These are phyloP conservation scores for Aspergillus udagawae DNA, from an alignment of 2,329 filamentous ascomycete species.

Conservation along the genomic window DNA sequence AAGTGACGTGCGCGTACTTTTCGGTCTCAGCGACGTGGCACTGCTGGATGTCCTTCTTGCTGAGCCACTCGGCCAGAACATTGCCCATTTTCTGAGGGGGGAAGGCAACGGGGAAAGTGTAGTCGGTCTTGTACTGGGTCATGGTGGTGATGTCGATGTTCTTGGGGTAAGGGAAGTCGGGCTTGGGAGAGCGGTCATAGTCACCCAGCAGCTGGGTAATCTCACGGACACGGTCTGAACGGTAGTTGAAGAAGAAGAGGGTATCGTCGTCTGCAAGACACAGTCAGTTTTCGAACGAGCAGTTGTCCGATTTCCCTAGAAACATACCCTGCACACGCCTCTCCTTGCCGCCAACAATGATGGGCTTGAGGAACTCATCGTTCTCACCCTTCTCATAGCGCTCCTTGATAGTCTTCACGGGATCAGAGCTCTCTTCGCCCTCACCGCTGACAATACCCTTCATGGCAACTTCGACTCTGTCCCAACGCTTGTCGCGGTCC, in stretches of 20 bases:
- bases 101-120: constrained; percentile 88
- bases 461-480: constrained; percentile 83
- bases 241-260: constrained; percentile 99
- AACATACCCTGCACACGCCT: constrained; percentile 72
- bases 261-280: constrained; percentile 70
- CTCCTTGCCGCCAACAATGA: constrained; percentile 86
- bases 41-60: constrained; percentile 84
- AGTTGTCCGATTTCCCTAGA: not conserved
- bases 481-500: constrained; percentile 99
- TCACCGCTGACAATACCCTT: constrained; percentile 83
- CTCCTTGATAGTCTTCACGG: constrained; percentile 79
- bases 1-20: constrained; percentile 98
- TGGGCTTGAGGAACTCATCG: constrained; percentile 97
- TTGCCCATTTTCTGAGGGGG: constrained; percentile 94
- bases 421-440: constrained; percentile 80
- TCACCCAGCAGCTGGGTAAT: constrained; percentile 91
- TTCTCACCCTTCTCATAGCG: constrained; percentile 84
- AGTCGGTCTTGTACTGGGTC: constrained; percentile 97
- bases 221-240: constrained; percentile 93
- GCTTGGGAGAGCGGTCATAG: constrained; percentile 82
- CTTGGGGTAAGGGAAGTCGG: constrained; percentile 92
- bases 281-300: constrained; percentile 15
- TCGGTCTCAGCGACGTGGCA: constrained; percentile 98
- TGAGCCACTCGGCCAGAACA: constrained; percentile 94
- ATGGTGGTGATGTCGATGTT: constrained; percentile 86